phyloP scores from a whole-genome alignment of 805 yeast genomes.

The Candida taoyuanica region DNA sequence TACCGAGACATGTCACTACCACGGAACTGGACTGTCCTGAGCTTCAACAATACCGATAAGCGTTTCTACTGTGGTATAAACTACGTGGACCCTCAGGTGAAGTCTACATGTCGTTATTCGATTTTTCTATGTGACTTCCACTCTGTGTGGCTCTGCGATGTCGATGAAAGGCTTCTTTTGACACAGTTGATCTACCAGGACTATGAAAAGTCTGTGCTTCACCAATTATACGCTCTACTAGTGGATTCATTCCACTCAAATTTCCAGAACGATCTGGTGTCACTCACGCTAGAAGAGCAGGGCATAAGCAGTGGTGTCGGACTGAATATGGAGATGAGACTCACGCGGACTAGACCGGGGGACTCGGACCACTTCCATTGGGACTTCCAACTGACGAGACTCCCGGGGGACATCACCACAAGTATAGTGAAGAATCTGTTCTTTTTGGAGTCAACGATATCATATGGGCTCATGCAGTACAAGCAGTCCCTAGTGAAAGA shows the following conservation, averaged over 20 bases:
- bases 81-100: slow-evolving; percentile 3
- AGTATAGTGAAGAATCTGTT: slow-evolving; percentile 20
- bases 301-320: slow-evolving; percentile 19
- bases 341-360: slow-evolving; percentile 7
- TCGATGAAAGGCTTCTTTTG: slow-evolving; percentile 13
- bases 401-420: slow-evolving; percentile 23
- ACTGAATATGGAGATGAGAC: slow-evolving; percentile 15
- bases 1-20: slow-evolving; percentile 17
- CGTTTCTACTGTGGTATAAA: slow-evolving; percentile 20
- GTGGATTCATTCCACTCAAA: slow-evolving; percentile 12
- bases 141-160: slow-evolving; percentile 24
- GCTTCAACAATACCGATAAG: slow-evolving; percentile 6
- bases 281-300: slow-evolving; percentile 7
- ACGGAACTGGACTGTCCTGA: slow-evolving; percentile 20
- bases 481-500: slow-evolving; percentile 16
- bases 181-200: slow-evolving; percentile 18
- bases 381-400: slow-evolving; percentile 20
- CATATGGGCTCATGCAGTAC: slow-evolving; percentile 20
- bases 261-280: slow-evolving; percentile 11
- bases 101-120: neutral
- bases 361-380: slow-evolving; percentile 16
- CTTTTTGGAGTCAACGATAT: slow-evolving; percentile 20
- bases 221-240: slow-evolving; percentile 12
- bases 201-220: slow-evolving; percentile 11
- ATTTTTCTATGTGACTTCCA: slow-evolving; percentile 15